Evolutionary conservation across 306 rosid genomes (phyloP).

Genomic region (Dalbergia cultrata): DNA sequence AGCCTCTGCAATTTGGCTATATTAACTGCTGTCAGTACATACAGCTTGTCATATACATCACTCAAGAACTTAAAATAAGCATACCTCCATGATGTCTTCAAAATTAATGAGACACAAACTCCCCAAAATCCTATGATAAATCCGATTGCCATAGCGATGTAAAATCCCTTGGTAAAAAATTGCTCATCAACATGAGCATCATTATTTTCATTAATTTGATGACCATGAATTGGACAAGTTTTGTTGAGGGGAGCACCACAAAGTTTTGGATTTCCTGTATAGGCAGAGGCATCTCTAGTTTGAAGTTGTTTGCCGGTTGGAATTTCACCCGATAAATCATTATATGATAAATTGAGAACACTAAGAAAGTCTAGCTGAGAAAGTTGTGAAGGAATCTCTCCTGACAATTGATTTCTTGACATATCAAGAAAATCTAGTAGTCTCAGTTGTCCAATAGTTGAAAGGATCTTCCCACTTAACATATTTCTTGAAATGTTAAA

Average conservation of each 20-base stretch:
- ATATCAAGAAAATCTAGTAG: not conserved
- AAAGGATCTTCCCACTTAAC: not conserved
- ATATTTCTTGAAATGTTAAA: slow-evolving; percentile 34
- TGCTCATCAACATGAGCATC: not conserved
- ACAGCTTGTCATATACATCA: not conserved
- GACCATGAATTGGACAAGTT: not conserved
- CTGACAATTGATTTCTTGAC: not conserved
- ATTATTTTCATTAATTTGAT: too few species aligned
- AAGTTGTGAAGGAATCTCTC: slow-evolving; percentile 6
- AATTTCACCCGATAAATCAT: slow-evolving; percentile 1
- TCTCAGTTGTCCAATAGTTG: not conserved
- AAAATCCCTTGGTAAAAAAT: not conserved
- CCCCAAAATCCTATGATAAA: not conserved
- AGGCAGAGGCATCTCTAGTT: not conserved
- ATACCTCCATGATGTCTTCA: not conserved
- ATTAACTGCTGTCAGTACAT: not conserved
- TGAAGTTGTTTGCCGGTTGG: not conserved
- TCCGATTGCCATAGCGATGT: not conserved
- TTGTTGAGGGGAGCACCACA: not conserved
- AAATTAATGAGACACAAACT: not conserved
- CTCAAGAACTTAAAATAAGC: not conserved
- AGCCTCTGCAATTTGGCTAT: not conserved
- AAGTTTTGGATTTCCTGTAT: not conserved
- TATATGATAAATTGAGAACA: slow-evolving; percentile 23
- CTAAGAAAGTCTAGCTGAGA: not conserved